These are phyloP conservation scores for Trametes cingulata DNA, from an alignment of 768 basidiomycete species.

Conservation along the genomic window DNA sequence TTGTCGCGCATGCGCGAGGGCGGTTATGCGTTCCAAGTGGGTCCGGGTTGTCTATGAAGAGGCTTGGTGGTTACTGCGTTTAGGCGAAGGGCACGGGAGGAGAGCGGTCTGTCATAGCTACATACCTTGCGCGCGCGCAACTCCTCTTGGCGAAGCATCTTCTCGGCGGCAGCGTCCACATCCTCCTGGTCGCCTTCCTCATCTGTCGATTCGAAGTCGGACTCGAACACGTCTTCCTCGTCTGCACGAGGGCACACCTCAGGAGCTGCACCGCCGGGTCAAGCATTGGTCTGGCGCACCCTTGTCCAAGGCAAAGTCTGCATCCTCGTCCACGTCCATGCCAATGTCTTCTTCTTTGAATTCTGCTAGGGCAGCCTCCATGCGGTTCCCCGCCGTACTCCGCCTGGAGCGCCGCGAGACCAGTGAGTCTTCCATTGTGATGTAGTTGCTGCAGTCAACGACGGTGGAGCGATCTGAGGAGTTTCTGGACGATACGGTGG, in stretches of 20 bases:
- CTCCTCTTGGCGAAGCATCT: conserved; percentile 60
- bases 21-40: conserved; percentile 62
- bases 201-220: conserved; percentile 86
- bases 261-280: not conserved
- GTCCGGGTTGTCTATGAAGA: conserved; percentile 51
- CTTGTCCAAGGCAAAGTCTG: conserved; percentile 66
- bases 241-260: conserved; percentile 41
- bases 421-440: conserved; percentile 42
- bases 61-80: not conserved
- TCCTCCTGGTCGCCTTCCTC: conserved; percentile 55
- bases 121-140: conserved; percentile 50
- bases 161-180: conserved; percentile 57
- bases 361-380: conserved; percentile 78
- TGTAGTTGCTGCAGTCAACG: not conserved
- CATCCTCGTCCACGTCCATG: conserved; percentile 70
- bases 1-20: conserved; percentile 66
- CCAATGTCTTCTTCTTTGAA: conserved; percentile 51
- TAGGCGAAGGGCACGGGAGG: too few relatives aligned
- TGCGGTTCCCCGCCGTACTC: conserved; percentile 82
- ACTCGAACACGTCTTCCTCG: conserved; percentile 80
- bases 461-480: too few relatives aligned
- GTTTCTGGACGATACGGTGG: too few relatives aligned
- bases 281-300: conserved; percentile 40
- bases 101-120: not conserved
- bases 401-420: conserved; percentile 62